Percentiles rank a stretch among this genome's conserved stretches.
phyloP scores from a whole-genome alignment of 129 eudicot species.

The Centella asiatica region DNA sequence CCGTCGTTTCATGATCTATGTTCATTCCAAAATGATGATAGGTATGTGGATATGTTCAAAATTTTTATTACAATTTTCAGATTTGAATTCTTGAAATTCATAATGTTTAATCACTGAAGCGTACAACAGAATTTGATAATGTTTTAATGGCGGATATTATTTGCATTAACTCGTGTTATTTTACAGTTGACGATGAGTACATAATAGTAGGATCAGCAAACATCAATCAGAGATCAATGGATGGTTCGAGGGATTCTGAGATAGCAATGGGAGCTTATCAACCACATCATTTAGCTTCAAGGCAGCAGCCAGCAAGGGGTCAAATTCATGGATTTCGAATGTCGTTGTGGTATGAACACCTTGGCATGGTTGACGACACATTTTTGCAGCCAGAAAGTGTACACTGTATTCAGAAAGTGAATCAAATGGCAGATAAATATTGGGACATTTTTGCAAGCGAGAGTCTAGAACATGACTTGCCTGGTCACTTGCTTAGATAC shows the following conservation, averaged over 20 bases:
- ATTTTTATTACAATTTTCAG: no score
- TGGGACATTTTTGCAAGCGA: conserved; percentile 66
- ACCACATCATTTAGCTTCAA: conserved; percentile 43
- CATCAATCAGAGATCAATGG: conserved; percentile 89
- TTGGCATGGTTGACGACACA: conserved; percentile 65
- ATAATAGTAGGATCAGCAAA: conserved; percentile 78
- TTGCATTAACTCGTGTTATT: neutral
- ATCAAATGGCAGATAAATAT: conserved; percentile 52
- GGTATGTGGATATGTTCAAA: conserved; percentile 26
- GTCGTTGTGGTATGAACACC: conserved; percentile 86
- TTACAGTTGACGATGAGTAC: conserved; percentile 77
- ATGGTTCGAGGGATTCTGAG: conserved; percentile 73
- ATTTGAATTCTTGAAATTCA: no score
- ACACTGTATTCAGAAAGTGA: conserved; percentile 50
- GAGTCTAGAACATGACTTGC: conserved; percentile 47
- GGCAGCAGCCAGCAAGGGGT: conserved; percentile 61
- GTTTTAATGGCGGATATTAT: no score
- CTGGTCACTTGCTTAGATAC: conserved; percentile 81
- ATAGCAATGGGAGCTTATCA: conserved; percentile 88
- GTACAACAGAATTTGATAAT: no score
- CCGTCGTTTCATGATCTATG: conserved; percentile 77
- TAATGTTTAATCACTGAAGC: no score
- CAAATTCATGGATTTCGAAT: conserved; percentile 73
- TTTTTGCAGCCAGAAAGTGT: conserved; percentile 51
- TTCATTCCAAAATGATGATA: conserved; percentile 87